These are phyloP conservation scores for Logfia minima DNA, from an alignment of 129 eudicot genomes.

Conservation along the genomic window DNA sequence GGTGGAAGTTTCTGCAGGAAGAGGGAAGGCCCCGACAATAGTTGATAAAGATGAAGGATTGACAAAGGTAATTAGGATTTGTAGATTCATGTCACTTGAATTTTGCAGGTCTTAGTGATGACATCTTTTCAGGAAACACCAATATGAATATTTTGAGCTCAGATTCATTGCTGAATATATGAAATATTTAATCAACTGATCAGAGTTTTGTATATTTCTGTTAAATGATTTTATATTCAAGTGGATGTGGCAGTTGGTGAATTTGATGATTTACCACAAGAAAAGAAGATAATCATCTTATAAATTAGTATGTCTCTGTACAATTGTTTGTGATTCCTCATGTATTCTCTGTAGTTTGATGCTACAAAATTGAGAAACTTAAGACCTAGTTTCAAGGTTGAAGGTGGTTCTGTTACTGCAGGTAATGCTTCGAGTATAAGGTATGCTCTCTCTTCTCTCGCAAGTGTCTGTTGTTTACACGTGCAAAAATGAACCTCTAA, in stretches of 20 bases:
- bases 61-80: slow-evolving; percentile 34
- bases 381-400: slow-evolving; percentile 77
- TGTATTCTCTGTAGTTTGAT: slow-evolving; percentile 58
- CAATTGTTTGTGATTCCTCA: slow-evolving; percentile 10
- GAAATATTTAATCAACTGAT: too few species aligned
- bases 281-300: not conserved
- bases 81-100: not conserved
- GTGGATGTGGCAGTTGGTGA: not conserved
- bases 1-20: slow-evolving; percentile 65
- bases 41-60: slow-evolving; percentile 74
- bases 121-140: not conserved
- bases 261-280: not conserved
- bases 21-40: slow-evolving; percentile 30
- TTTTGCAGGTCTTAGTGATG: not conserved
- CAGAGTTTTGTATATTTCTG: not conserved
- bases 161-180: too few species aligned
- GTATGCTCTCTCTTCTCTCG: slow-evolving; percentile 33
- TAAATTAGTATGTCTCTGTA: not conserved
- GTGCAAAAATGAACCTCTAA: not conserved
- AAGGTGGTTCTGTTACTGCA: slow-evolving; percentile 93
- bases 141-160: too few species aligned
- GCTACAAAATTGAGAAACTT: slow-evolving; percentile 66
- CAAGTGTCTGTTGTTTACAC: not conserved
- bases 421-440: slow-evolving; percentile 95
- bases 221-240: not conserved